Percentiles rank a stretch among this genome's conserved stretches.
Conservation (phyloP, 2,329 filamentous ascomycete genomes). For the Rhynchosporium secalis region DNA sequence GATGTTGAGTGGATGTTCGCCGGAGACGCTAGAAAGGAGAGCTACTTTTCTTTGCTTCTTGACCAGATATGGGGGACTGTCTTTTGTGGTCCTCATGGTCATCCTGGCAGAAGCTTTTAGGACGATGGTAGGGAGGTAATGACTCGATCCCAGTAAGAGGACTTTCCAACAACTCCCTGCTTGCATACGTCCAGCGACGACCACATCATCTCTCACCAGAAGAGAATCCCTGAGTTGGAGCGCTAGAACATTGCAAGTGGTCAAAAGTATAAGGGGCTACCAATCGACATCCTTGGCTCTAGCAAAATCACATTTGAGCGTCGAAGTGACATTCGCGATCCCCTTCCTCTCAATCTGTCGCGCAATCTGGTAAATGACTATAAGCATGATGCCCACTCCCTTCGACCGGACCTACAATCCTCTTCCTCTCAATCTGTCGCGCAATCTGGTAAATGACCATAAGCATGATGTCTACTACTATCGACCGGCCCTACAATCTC, state of each 20-base stretch:
- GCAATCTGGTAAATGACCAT: slow-evolving; percentile 37
- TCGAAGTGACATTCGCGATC: slow-evolving; percentile 32
- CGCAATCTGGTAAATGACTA: slow-evolving; percentile 36
- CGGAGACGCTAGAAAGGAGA: slow-evolving; percentile 49
- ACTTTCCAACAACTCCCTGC: slow-evolving; percentile 22
- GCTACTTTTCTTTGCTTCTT: slow-evolving; percentile 53
- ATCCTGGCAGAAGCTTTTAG: slow-evolving; percentile 48
- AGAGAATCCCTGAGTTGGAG: background rate
- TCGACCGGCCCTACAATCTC: slow-evolving; percentile 31
- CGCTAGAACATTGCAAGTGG: slow-evolving; percentile 8
- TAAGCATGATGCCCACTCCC: slow-evolving; percentile 33
- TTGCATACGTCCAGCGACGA: slow-evolving; percentile 23
- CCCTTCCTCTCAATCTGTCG: slow-evolving; percentile 35
- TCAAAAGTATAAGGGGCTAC: slow-evolving; percentile 20
- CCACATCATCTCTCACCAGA: slow-evolving; percentile 11
- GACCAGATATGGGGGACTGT: slow-evolving; percentile 45
- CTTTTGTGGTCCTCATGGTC: slow-evolving; percentile 43
- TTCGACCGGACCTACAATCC: slow-evolving; percentile 33
- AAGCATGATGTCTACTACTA: slow-evolving; percentile 33
- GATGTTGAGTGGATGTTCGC: slow-evolving; percentile 49
- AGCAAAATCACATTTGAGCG: slow-evolving; percentile 32
- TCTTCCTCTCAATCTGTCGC: slow-evolving; percentile 35
- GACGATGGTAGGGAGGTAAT: slow-evolving; percentile 42
- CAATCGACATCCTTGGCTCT: slow-evolving; percentile 31
- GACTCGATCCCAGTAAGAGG: slow-evolving; percentile 34